Percentiles rank a stretch among this genome's conserved stretches.
Conservation (phyloP, 495 filamentous ascomycete genomes). For the Podospora tetraspora region DNA sequence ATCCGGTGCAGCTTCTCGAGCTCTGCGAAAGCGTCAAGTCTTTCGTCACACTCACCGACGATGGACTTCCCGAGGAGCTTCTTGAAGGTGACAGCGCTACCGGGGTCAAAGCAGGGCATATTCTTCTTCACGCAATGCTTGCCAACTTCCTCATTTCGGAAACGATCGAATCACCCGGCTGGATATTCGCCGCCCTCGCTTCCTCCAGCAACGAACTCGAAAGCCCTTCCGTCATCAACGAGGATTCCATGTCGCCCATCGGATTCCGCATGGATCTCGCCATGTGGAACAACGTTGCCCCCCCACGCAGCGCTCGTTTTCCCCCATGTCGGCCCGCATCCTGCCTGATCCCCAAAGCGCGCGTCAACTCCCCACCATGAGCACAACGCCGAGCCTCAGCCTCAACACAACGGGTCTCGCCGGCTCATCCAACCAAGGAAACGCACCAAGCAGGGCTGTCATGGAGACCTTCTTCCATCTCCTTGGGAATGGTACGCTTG, state of each 20-base stretch:
- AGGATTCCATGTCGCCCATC: slow-evolving; percentile 3
- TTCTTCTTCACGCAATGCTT: slow-evolving; percentile 22
- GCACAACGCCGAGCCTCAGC: too few species aligned
- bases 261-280: slow-evolving; percentile 18
- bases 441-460: too few species aligned
- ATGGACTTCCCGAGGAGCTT: slow-evolving; percentile 15
- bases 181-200: slow-evolving; percentile 18
- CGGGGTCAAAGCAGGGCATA: neutral
- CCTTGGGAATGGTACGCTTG: too few species aligned
- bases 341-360: too few species aligned
- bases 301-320: neutral
- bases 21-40: slow-evolving; percentile 17
- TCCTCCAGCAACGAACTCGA: slow-evolving; percentile 4
- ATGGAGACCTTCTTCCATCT: too few species aligned
- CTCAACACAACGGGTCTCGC: too few species aligned
- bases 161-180: slow-evolving; percentile 15
- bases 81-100: neutral
- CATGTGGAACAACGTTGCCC: slow-evolving; percentile 12
- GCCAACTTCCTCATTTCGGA: slow-evolving; percentile 20
- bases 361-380: too few species aligned
- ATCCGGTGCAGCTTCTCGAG: slow-evolving; percentile 18
- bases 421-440: too few species aligned
- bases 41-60: slow-evolving; percentile 18
- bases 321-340: too few species aligned
- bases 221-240: slow-evolving; percentile 9